These are phyloP conservation scores for Wilcoxina mikolae DNA, from an alignment of 495 filamentous ascomycete genomes.

Conservation along the genomic window DNA sequence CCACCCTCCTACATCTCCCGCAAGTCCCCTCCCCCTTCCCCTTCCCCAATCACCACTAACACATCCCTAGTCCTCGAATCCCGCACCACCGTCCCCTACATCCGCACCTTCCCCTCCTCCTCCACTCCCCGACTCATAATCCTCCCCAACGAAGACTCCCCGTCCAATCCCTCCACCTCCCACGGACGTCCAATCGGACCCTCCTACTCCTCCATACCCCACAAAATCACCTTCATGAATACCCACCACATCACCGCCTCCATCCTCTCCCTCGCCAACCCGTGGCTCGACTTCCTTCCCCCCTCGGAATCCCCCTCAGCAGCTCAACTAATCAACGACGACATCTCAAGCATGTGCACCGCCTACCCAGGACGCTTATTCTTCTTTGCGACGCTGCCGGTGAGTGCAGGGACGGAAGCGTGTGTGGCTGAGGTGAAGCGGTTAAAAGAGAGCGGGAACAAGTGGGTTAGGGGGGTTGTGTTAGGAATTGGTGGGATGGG, in stretches of 20 bases:
- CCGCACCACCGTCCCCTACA: constrained; percentile 61
- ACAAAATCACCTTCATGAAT: constrained; percentile 80
- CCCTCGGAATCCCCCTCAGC: constrained; percentile 41
- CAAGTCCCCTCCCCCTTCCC: constrained; percentile 60
- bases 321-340: constrained; percentile 57
- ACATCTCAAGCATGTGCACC: constrained; percentile 54
- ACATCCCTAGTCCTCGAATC: constrained; percentile 2
- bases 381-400: constrained; percentile 67
- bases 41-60: constrained; percentile 33
- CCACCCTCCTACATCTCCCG: constrained; percentile 61
- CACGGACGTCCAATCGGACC: constrained; percentile 31
- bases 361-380: constrained; percentile 47
- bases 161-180: constrained; percentile 35
- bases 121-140: constrained; percentile 61
- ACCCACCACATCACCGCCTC: constrained; percentile 65
- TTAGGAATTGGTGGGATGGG: constrained; percentile 77
- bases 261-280: constrained; percentile 82
- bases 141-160: constrained; percentile 52
- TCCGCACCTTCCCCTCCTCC: constrained; percentile 50
- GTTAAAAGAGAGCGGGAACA: constrained; percentile 41
- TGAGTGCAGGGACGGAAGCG: constrained; percentile 47
- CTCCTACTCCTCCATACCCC: constrained; percentile 34
- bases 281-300: constrained; percentile 82
- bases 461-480: constrained; percentile 67
- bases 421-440: constrained; percentile 52